phyloP scores from a whole-genome alignment of 345 rosid genomes.

The Tarenaya hassleriana region DNA sequence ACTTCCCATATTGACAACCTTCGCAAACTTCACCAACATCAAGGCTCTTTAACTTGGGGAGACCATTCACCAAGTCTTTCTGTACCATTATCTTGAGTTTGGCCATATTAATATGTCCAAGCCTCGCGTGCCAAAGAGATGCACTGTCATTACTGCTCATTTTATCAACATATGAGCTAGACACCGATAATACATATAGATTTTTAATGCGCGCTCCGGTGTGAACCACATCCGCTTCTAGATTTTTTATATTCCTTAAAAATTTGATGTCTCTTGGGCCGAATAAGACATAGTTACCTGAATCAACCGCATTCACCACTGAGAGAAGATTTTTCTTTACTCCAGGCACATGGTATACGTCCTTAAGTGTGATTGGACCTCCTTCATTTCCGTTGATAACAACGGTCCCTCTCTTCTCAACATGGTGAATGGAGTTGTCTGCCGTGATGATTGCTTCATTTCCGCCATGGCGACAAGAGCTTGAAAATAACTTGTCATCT shows the following conservation, averaged over 20 bases:
- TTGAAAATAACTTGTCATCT: slow-evolving; percentile 13
- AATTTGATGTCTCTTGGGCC: slow-evolving; percentile 19
- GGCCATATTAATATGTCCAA: slow-evolving; percentile 21
- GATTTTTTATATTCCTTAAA: slow-evolving; percentile 15
- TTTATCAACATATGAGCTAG: slow-evolving; percentile 12
- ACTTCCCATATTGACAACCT: slow-evolving; percentile 18
- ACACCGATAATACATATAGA: slow-evolving; percentile 19
- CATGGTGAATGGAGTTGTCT: no score
- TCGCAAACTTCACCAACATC: slow-evolving; percentile 6
- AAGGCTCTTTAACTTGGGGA: slow-evolving; percentile 6
- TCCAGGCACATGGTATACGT: slow-evolving; percentile 20
- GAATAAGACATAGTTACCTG: slow-evolving; percentile 9
- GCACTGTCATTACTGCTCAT: slow-evolving; percentile 16
- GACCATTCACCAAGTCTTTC: slow-evolving; percentile 16
- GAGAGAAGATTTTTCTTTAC: no score
- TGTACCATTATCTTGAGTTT: slow-evolving; percentile 13
- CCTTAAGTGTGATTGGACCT: slow-evolving; percentile 5
- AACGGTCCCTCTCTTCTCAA: slow-evolving; percentile 15
- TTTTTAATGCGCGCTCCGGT: slow-evolving; percentile 10
- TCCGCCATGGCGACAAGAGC: slow-evolving; percentile 1
- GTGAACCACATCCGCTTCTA: slow-evolving; percentile 20
- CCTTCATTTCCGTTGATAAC: slow-evolving; percentile 3
- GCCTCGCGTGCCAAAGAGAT: slow-evolving; percentile 10
- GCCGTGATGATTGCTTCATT: slow-evolving; percentile 11
- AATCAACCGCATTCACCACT: slow-evolving; percentile 4